Percentiles rank a stretch among this genome's conserved stretches.
These are phyloP conservation scores for Ramularia endophylla DNA, from an alignment of 2,329 filamentous ascomycete species.

Conservation along the genomic window DNA sequence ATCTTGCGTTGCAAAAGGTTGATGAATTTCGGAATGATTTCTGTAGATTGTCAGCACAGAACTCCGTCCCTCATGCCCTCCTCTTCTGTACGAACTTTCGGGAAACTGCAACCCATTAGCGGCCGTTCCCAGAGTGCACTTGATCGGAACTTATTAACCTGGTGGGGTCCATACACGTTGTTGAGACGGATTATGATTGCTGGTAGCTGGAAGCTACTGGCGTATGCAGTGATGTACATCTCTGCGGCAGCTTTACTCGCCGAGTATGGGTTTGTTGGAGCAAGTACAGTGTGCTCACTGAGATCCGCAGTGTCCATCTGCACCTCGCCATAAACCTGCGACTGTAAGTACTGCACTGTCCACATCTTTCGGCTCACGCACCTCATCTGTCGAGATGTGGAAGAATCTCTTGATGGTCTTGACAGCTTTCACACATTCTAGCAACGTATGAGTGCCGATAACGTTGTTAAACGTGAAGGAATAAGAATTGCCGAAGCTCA, in stretches of 20 bases:
- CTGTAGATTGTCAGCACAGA: constrained; percentile 37
- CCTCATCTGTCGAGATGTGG: constrained; percentile 71
- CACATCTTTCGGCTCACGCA: constrained; percentile 4
- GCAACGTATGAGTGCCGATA: constrained; percentile 73
- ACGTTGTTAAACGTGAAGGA: constrained; percentile 77
- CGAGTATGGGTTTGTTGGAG: constrained; percentile 65
- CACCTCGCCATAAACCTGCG: constrained; percentile 72
- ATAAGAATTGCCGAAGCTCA: constrained; percentile 78
- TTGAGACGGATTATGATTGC: constrained; percentile 76
- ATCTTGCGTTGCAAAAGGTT: constrained; percentile 61
- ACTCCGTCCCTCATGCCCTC: not conserved
- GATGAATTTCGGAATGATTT: constrained; percentile 79
- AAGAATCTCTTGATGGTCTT: constrained; percentile 64
- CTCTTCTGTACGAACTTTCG: constrained; percentile 16
- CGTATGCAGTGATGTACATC: constrained; percentile 66
- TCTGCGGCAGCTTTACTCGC: constrained; percentile 35
- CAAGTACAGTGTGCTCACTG: constrained; percentile 66
- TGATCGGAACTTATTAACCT: constrained; percentile 49
- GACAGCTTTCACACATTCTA: constrained; percentile 69
- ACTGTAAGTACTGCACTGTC: constrained; percentile 6
- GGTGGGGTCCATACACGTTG: constrained; percentile 80
- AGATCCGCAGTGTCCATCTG: constrained; percentile 65
- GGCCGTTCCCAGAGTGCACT: too few species aligned
- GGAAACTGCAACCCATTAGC: constrained; percentile 20
- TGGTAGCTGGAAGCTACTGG: constrained; percentile 74